These are phyloP conservation scores for Eragrostis tef DNA, from an alignment of 202 grass and related monocot species.

Conservation along the genomic window DNA sequence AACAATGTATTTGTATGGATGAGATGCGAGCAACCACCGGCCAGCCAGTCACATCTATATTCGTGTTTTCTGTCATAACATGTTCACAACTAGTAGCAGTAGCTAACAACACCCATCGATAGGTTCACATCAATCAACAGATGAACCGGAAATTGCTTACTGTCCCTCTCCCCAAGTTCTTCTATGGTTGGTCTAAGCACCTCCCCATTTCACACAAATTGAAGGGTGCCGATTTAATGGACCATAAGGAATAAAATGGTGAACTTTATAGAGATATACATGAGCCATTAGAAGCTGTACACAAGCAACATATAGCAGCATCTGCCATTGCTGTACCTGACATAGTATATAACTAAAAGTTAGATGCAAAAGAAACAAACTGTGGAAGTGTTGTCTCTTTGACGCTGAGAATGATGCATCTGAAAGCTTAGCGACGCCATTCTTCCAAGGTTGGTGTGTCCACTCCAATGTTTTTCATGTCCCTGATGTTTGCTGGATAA, in stretches of 20 bases:
- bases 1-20: too few species aligned
- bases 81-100: too few species aligned
- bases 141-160: too few species aligned
- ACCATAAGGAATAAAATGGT: neutral
- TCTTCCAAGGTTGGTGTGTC: slow-evolving; percentile 80
- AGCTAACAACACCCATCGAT: too few species aligned
- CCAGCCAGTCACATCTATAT: too few species aligned
- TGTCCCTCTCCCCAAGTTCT: too few species aligned
- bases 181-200: too few species aligned
- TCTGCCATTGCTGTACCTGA: neutral
- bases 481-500: slow-evolving; percentile 85
- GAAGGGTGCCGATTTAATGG: neutral
- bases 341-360: neutral
- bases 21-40: too few species aligned
- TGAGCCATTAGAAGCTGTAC: neutral
- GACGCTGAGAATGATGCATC: neutral
- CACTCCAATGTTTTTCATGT: slow-evolving; percentile 88
- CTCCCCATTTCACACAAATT: too few species aligned
- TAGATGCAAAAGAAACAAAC: neutral
- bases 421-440: slow-evolving; percentile 57
- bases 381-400: neutral
- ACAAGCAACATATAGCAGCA: neutral
- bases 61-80: too few species aligned
- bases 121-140: too few species aligned
- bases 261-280: neutral